These are phyloP conservation scores for Solanum sparsipilum DNA, from an alignment of 257 asterid genomes.

Conservation along the genomic window DNA sequence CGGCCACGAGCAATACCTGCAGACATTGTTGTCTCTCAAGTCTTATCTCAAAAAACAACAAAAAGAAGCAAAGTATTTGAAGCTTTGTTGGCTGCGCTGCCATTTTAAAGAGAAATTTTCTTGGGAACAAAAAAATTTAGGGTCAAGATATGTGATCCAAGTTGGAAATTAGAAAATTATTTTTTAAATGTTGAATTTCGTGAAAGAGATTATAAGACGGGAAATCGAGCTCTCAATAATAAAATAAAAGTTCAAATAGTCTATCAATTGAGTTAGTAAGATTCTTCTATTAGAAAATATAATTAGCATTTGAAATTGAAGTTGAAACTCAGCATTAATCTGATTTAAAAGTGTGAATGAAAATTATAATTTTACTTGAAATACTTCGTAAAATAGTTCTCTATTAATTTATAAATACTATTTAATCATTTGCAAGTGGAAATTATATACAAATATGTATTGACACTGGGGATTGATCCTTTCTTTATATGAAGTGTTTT, in stretches of 20 bases:
- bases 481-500: too few species aligned
- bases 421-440: neutral
- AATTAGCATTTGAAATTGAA: neutral
- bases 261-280: neutral
- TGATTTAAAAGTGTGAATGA: neutral
- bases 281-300: too few species aligned
- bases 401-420: neutral
- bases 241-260: too few species aligned
- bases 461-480: neutral
- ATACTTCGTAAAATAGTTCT: neutral
- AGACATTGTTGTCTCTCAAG: slow-evolving; percentile 12
- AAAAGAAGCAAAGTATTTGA: neutral
- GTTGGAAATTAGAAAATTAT: neutral
- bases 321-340: neutral
- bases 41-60: neutral
- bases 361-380: neutral
- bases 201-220: neutral
- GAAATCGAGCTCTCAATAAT: too few species aligned
- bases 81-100: neutral
- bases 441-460: neutral
- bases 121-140: neutral
- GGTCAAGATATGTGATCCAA: neutral
- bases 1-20: slow-evolving; percentile 53
- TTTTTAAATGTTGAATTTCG: too few species aligned
- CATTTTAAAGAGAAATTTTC: neutral